Conservation (phyloP, 2,329 filamentous ascomycete genomes). For the Scopulariopsis brevicaulis region DNA sequence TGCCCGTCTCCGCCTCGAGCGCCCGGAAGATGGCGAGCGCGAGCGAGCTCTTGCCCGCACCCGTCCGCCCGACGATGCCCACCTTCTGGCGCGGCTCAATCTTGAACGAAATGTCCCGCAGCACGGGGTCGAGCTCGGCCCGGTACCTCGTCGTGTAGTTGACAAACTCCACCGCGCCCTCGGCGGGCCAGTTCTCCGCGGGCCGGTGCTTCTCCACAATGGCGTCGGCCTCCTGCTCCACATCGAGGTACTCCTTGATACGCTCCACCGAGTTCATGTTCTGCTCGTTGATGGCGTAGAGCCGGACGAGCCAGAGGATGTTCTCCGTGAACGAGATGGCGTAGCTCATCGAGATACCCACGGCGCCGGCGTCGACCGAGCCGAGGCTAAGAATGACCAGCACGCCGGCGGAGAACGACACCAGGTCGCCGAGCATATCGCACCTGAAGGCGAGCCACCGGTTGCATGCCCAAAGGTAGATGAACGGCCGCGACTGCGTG, state of each 20-base stretch:
- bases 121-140: conserved; percentile 73
- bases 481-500: conserved; percentile 82
- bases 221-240: conserved; percentile 81
- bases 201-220: conserved; percentile 72
- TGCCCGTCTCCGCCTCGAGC: conserved; percentile 80
- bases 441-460: conserved; percentile 92
- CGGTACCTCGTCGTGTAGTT: conserved; percentile 85
- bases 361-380: conserved; percentile 77
- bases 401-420: conserved; percentile 85
- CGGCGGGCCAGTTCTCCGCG: conserved; percentile 68
- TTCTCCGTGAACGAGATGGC: conserved; percentile 96
- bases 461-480: conserved; percentile 94
- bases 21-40: conserved; percentile 89
- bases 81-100: conserved; percentile 84
- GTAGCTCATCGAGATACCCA: conserved; percentile 88
- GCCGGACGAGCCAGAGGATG: conserved; percentile 86
- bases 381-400: conserved; percentile 82
- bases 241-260: conserved; percentile 92
- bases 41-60: conserved; percentile 91
- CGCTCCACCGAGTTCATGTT: conserved; percentile 99
- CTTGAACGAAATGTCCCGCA: conserved; percentile 75
- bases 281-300: conserved; percentile 93
- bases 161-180: conserved; percentile 79
- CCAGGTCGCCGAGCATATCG: conserved; percentile 79
- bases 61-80: conserved; percentile 89